Percentiles rank a stretch among this genome's conserved stretches.
Conservation (phyloP, 495 filamentous ascomycete genomes). For the Podospora pseudoanserina region DNA sequence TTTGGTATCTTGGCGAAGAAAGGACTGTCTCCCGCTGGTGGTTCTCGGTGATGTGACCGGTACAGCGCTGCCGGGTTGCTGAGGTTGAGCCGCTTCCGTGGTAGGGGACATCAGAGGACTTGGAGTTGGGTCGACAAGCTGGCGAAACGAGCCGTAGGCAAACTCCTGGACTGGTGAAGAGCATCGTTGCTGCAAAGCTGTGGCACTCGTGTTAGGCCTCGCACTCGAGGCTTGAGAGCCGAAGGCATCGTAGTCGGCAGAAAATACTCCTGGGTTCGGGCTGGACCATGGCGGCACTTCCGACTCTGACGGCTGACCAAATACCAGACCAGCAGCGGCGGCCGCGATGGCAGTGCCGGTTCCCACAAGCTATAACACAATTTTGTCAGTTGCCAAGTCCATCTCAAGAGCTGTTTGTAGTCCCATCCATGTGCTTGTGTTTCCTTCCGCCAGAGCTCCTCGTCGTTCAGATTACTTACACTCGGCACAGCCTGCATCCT, state of each 20-base stretch:
- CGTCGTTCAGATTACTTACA: constrained; percentile 31
- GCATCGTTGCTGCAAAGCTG: constrained; percentile 25
- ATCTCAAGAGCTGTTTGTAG: background rate
- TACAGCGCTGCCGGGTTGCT: constrained; percentile 27
- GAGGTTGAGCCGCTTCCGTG: constrained; percentile 28
- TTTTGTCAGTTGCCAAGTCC: constrained; percentile 18
- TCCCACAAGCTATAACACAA: constrained; percentile 48
- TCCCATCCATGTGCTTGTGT: constrained; percentile 1
- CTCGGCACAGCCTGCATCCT: constrained; percentile 63
- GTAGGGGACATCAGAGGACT: constrained; percentile 31
- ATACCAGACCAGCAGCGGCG: constrained; percentile 53
- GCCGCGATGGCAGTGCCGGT: constrained; percentile 58
- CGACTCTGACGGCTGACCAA: constrained; percentile 46
- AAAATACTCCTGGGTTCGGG: constrained; percentile 44
- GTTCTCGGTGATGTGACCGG: constrained; percentile 35
- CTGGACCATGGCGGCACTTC: constrained; percentile 25
- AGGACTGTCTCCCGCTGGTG: constrained; percentile 39
- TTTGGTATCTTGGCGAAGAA: constrained; percentile 41
- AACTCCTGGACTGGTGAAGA: constrained; percentile 36
- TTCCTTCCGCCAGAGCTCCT: background rate
- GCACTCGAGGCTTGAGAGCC: constrained; percentile 36
- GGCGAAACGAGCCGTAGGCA: constrained; percentile 32
- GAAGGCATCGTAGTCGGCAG: constrained; percentile 38
- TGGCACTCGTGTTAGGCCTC: constrained; percentile 40
- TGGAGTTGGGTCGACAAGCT: constrained; percentile 23